phyloP scores from a whole-genome alignment of 306 rosid species.

The Dalbergia cultrata region DNA sequence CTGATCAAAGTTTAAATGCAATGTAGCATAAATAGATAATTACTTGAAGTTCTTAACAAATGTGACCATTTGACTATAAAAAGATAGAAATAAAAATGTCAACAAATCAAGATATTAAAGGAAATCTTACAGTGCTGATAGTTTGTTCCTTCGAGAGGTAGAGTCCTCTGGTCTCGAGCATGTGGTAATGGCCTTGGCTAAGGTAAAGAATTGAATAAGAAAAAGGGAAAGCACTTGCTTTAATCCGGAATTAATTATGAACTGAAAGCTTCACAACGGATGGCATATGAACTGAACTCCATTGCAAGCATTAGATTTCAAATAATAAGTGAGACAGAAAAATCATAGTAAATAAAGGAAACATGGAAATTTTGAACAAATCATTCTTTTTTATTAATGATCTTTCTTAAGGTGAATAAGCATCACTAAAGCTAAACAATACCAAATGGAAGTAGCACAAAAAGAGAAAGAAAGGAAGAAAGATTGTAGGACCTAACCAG shows the following conservation, averaged over 20 bases:
- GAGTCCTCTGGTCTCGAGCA: too few relatives aligned
- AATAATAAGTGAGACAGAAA: not conserved
- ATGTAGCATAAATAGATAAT: constrained; percentile 59
- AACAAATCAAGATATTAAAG: too few relatives aligned
- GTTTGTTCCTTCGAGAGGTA: too few relatives aligned
- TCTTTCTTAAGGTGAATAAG: constrained; percentile 13
- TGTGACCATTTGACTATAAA: too few relatives aligned
- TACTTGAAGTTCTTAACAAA: not conserved
- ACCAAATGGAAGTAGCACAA: constrained; percentile 17
- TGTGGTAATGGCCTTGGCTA: too few relatives aligned
- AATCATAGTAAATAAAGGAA: constrained; percentile 6
- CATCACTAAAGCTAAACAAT: not conserved
- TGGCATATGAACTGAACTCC: constrained; percentile 19
- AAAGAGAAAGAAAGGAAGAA: not conserved
- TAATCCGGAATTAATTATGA: constrained; percentile 29
- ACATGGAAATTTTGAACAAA: constrained; percentile 18
- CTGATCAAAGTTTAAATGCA: constrained; percentile 50
- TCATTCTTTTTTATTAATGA: not conserved
- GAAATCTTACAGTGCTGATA: too few relatives aligned
- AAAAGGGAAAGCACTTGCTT: not conserved
- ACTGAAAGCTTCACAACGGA: constrained; percentile 27
- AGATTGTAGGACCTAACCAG: constrained; percentile 22
- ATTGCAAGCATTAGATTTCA: not conserved
- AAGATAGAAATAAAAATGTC: too few relatives aligned
- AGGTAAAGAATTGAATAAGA: too few relatives aligned